These are phyloP conservation scores for Xanthoconium stramineum DNA, from an alignment of 768 basidiomycete genomes.

Conservation along the genomic window DNA sequence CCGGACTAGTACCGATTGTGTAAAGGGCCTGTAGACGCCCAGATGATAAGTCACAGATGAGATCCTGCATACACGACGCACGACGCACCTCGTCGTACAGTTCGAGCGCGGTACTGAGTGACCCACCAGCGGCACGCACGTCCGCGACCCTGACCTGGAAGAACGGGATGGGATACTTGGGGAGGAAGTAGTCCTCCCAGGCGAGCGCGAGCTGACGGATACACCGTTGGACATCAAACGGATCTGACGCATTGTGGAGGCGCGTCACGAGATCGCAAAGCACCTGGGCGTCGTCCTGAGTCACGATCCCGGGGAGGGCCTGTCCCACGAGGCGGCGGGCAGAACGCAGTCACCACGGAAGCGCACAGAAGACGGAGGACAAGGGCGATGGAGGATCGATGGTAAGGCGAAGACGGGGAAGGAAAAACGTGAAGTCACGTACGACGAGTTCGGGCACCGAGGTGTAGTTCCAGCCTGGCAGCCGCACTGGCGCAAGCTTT, in stretches of 20 bases:
- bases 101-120: slow-evolving; percentile 28
- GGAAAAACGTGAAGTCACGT: slow-evolving; percentile 7
- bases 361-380: background rate
- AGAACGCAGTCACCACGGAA: too few species aligned
- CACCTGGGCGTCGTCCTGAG: slow-evolving; percentile 19
- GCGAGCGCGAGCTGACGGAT: slow-evolving; percentile 27
- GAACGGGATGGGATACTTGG: slow-evolving; percentile 30
- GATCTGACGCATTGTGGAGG: slow-evolving; percentile 16
- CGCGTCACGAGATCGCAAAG: slow-evolving; percentile 17
- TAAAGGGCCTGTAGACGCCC: slow-evolving; percentile 28
- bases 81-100: slow-evolving; percentile 30
- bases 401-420: background rate
- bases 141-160: slow-evolving; percentile 32
- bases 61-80: too few species aligned
- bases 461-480: slow-evolving; percentile 29
- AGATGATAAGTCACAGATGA: too few species aligned
- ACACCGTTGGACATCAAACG: slow-evolving; percentile 18
- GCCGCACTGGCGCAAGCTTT: slow-evolving; percentile 27
- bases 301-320: slow-evolving; percentile 22
- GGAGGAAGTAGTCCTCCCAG: slow-evolving; percentile 33
- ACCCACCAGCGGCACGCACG: slow-evolving; percentile 30
- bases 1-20: slow-evolving; percentile 16
- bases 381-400: slow-evolving; percentile 1
- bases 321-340: too few species aligned
- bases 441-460: slow-evolving; percentile 26